phyloP scores from a whole-genome alignment of 1,284 basidiomycete species.

The Cryptococcus sp. region DNA sequence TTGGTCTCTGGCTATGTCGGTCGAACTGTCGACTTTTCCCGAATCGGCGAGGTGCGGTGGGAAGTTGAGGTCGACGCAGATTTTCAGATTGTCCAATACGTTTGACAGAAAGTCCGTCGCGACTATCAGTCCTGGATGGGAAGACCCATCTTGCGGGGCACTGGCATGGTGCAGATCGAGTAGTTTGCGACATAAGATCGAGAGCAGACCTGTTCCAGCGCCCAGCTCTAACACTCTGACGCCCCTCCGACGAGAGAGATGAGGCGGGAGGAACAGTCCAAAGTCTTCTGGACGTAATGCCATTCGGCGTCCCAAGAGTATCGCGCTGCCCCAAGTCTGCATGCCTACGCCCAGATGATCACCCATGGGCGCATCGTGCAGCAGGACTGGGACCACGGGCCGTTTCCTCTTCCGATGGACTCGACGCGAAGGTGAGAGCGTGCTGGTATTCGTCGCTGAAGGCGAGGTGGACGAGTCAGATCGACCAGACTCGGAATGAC shows the following conservation, averaged over 20 bases:
- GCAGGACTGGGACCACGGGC: slow-evolving; percentile 54
- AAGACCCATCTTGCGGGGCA: slow-evolving; percentile 7
- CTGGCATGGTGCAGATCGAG: slow-evolving; percentile 53
- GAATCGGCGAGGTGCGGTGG: slow-evolving; percentile 24
- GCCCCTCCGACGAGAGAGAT: slow-evolving; percentile 38
- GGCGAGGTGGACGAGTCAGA: slow-evolving; percentile 9
- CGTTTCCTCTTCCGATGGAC: slow-evolving; percentile 9
- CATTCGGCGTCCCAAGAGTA: slow-evolving; percentile 76
- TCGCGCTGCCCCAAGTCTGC: slow-evolving; percentile 88
- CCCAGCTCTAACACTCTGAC: slow-evolving; percentile 75
- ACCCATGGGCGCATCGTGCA: slow-evolving; percentile 73
- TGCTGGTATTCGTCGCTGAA: slow-evolving; percentile 5
- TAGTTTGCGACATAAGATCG: slow-evolving; percentile 65
- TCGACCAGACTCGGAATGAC: no score
- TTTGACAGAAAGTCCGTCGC: slow-evolving; percentile 77
- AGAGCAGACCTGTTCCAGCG: slow-evolving; percentile 80
- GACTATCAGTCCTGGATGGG: slow-evolving; percentile 57
- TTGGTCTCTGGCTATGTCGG: slow-evolving; percentile 9
- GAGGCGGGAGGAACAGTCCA: slow-evolving; percentile 32
- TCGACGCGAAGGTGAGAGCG: background rate
- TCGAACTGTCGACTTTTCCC: slow-evolving; percentile 2
- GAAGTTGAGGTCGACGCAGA: slow-evolving; percentile 69
- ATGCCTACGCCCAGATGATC: slow-evolving; percentile 78
- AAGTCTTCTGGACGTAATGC: slow-evolving; percentile 60
- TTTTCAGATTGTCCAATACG: slow-evolving; percentile 70